Percentiles rank a stretch among this genome's conserved stretches.
Conservation (phyloP, 2,329 filamentous ascomycete genomes). For the Cytospora leucostoma region DNA sequence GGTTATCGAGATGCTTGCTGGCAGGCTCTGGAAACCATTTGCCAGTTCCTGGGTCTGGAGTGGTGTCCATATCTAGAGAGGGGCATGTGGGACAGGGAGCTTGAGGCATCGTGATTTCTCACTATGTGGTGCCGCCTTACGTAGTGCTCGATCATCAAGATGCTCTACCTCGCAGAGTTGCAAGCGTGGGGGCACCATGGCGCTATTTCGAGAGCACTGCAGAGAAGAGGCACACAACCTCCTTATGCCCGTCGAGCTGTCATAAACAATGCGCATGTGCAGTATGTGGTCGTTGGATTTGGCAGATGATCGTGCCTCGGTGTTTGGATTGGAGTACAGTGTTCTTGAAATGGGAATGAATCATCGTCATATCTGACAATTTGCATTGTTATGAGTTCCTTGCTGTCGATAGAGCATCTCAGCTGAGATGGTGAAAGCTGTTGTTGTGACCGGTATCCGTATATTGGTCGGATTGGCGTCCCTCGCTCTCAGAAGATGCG, state of each 20-base stretch:
- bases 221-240: not conserved
- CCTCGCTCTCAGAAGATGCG: not conserved
- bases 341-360: not conserved
- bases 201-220: not conserved
- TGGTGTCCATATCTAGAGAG: not conserved
- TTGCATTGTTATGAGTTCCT: not conserved
- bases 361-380: not conserved
- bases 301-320: not conserved
- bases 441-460: not conserved
- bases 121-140: constrained; percentile 15
- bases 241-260: not conserved
- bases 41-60: constrained; percentile 2
- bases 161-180: not conserved
- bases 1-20: constrained; percentile 8
- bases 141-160: constrained; percentile 1
- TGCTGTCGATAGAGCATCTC: not conserved
- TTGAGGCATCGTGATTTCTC: constrained; percentile 1
- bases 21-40: not conserved
- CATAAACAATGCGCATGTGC: not conserved
- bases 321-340: too few relatives aligned
- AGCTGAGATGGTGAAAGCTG: not conserved
- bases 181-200: not conserved
- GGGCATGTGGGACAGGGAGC: constrained; percentile 13
- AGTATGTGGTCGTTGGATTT: not conserved
- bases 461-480: constrained; percentile 6